Evolutionary conservation across 2,329 filamentous ascomycete genomes (phyloP), one percentile per base, ranked within the genome.

Genomic region (Helminthosporium solani): DNA sequence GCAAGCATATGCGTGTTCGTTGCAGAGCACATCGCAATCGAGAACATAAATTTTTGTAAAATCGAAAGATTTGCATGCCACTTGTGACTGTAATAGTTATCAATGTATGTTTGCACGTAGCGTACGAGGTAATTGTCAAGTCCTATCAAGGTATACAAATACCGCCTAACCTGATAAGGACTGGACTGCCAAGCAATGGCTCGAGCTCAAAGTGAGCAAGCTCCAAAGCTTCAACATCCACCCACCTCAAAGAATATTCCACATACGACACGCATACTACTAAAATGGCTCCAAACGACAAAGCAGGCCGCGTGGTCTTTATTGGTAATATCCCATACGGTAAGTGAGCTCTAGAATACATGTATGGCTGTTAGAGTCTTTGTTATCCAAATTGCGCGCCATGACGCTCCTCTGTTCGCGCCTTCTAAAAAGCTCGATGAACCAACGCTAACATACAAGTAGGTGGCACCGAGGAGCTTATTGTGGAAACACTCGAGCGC

Each of bases 381-480:
- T n/a, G n/a, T n/a, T n/a, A 25, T 25, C 23, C 9, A 9, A 25
- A 25, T 25, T 5, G 6, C 9, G 23, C 5, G 23, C 9, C 23
- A 9, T 25, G 23, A 25, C 23, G 23, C 16, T 11, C 36, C 35
- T n/a, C 31, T n/a, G 20, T 27, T 19, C 14, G 25, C 31, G 31
- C 12, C 12, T 33, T 33, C 14, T 14, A 33, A 7, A 5, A 6
- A 6, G 9, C 23, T 25, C 9, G 23, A 25, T 5, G 23, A 25
- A 9, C 9, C 23, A 9, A 19, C 19, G 41, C 43, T 35, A 46
- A 52, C 45, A 33, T 25, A 20, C 23, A 16, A 20, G 15, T 63
- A 96, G 91, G 92, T 53, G 84, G 96, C 55, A 95, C 90, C 23
- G 94, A 99, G 74, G 91, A 97, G 70, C 88, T 96, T 69, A 96